phyloP scores from a whole-genome alignment of 768 basidiomycete genomes.

The Lactifluus hygrophoroides region DNA sequence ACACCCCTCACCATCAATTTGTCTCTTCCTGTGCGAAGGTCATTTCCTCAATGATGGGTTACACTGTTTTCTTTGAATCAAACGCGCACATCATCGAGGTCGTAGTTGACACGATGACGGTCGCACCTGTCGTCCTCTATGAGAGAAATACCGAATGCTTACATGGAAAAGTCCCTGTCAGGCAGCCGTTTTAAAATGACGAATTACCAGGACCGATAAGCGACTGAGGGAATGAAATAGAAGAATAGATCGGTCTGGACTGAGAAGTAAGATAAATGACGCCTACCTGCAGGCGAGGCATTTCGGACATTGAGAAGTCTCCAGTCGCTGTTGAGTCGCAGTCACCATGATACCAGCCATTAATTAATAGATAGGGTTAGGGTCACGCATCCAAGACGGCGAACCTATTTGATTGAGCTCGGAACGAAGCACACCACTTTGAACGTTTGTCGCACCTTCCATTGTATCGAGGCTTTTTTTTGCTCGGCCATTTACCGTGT shows the following conservation, averaged over 20 bases:
- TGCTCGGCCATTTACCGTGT: background rate
- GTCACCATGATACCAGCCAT: background rate
- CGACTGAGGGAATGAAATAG: background rate
- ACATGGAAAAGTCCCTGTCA: background rate
- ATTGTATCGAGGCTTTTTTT: background rate
- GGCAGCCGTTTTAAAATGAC: background rate
- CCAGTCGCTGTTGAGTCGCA: too few species aligned
- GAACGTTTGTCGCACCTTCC: background rate
- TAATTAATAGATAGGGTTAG: background rate
- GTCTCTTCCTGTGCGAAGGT: background rate
- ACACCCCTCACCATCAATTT: background rate
- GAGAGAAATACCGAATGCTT: background rate
- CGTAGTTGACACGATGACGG: background rate
- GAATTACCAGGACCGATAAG: background rate
- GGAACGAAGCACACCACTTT: background rate
- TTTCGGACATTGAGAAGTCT: background rate
- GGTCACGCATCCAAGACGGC: background rate
- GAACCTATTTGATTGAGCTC: background rate
- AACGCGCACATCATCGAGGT: background rate
- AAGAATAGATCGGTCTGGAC: background rate
- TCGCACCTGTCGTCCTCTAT: background rate
- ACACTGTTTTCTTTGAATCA: background rate
- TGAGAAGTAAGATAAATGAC: background rate
- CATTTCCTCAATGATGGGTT: background rate
- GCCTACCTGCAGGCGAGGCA: background rate